Percentiles rank a stretch among this genome's conserved stretches.
phyloP scores from a whole-genome alignment of 2,329 filamentous ascomycete species.

The Zopfia rhizophila region DNA sequence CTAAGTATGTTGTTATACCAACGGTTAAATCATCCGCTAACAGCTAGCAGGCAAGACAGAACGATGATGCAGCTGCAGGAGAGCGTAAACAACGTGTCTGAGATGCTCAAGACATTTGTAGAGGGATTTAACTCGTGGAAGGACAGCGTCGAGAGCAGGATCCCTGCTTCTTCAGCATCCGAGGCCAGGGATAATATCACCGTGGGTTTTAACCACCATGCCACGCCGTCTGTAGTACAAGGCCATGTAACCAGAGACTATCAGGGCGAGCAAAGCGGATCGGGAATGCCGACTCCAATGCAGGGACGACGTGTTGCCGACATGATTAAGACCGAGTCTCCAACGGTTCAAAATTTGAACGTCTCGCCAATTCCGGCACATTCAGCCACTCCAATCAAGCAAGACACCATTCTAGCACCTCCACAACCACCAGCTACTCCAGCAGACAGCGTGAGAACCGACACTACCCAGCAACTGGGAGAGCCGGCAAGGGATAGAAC shows the following conservation, averaged over 20 bases:
- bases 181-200: slow-evolving; percentile 21
- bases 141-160: slow-evolving; percentile 42
- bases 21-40: slow-evolving; percentile 2
- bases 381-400: slow-evolving; percentile 44
- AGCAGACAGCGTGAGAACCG: slow-evolving; percentile 44
- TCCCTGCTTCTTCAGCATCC: slow-evolving; percentile 23
- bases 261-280: slow-evolving; percentile 36
- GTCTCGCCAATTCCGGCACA: slow-evolving; percentile 38
- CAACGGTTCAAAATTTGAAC: slow-evolving; percentile 35
- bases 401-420: slow-evolving; percentile 34
- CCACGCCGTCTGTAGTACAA: slow-evolving; percentile 38
- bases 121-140: slow-evolving; percentile 47
- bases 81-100: slow-evolving; percentile 53
- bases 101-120: slow-evolving; percentile 42
- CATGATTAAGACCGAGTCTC: slow-evolving; percentile 49
- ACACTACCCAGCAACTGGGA: slow-evolving; percentile 29
- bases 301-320: slow-evolving; percentile 43
- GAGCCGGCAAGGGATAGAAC: slow-evolving; percentile 33
- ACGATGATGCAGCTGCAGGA: slow-evolving; percentile 62
- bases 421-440: slow-evolving; percentile 45
- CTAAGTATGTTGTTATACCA: slow-evolving; percentile 72
- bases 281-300: slow-evolving; percentile 42
- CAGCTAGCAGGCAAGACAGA: slow-evolving; percentile 54
- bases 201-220: slow-evolving; percentile 30
- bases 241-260: slow-evolving; percentile 31